Evolutionary conservation across 2,329 filamentous ascomycete species (phyloP).

Genomic region (Neonectria faginata): DNA sequence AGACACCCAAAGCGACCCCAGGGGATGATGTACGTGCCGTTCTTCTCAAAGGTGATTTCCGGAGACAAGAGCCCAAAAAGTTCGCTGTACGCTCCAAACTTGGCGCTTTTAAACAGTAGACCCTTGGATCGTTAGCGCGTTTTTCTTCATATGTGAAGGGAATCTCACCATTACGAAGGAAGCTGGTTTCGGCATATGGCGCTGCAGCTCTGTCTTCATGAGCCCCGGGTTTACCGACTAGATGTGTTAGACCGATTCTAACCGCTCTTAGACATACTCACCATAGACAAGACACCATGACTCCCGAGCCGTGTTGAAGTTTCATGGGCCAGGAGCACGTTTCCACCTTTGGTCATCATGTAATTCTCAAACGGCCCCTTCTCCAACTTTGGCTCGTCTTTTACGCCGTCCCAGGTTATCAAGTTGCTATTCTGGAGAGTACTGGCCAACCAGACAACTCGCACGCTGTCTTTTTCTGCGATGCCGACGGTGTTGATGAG

Average conservation of each 20-base stretch:
- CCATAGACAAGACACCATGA: constrained; percentile 33
- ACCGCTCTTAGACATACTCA: background rate
- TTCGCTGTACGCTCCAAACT: constrained; percentile 38
- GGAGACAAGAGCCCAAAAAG: constrained; percentile 38
- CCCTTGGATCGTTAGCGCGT: constrained; percentile 19
- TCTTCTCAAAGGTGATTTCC: constrained; percentile 30
- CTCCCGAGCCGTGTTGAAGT: constrained; percentile 25
- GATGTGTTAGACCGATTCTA: constrained; percentile 7
- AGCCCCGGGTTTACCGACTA: constrained; percentile 38
- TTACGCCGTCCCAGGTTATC: constrained; percentile 31
- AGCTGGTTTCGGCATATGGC: constrained; percentile 32
- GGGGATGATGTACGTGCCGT: constrained; percentile 32
- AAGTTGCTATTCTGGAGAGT: constrained; percentile 36
- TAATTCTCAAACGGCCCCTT: constrained; percentile 39
- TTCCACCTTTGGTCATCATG: constrained; percentile 39
- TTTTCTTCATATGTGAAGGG: background rate
- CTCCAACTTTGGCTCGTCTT: constrained; percentile 25
- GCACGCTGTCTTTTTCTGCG: constrained; percentile 24
- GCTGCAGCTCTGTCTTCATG: constrained; percentile 37
- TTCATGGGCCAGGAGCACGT: constrained; percentile 32
- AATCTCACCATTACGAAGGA: constrained; percentile 36
- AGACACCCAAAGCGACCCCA: constrained; percentile 33
- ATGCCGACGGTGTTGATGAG: constrained; percentile 17
- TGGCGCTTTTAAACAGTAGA: constrained; percentile 34
- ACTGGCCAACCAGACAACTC: constrained; percentile 35